Conservation (phyloP, 2,329 filamentous ascomycete genomes). For the Aureobasidium sp. region DNA sequence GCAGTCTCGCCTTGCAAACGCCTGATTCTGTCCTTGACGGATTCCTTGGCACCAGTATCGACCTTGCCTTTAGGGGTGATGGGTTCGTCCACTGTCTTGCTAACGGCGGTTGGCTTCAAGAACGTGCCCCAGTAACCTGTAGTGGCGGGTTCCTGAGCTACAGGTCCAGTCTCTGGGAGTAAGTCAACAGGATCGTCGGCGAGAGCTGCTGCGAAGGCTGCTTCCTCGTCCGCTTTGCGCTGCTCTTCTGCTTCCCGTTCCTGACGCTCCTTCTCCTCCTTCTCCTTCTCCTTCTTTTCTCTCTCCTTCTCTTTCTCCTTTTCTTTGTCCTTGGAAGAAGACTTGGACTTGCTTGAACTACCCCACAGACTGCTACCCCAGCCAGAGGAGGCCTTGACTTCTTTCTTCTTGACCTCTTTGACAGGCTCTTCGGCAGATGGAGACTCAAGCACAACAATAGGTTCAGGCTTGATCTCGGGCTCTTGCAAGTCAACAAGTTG, state of each 20-base stretch:
- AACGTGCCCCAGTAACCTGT: conserved; percentile 41
- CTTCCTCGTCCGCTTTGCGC: conserved; percentile 28
- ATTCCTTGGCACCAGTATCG: conserved; percentile 37
- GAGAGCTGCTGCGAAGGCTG: conserved; percentile 30
- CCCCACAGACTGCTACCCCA: conserved; percentile 27
- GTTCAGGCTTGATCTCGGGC: conserved; percentile 13
- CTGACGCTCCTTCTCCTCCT: conserved; percentile 33
- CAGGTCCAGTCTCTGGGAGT: conserved; percentile 26
- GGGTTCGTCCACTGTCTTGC: conserved; percentile 34
- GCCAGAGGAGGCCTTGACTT: conserved; percentile 33
- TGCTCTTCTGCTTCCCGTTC: conserved; percentile 29
- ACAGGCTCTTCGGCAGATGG: conserved; percentile 17
- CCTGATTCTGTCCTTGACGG: conserved; percentile 49
- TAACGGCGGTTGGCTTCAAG: conserved; percentile 40
- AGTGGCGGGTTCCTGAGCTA: conserved; percentile 26
- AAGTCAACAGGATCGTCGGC: conserved; percentile 30
- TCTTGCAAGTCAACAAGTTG: conserved; percentile 1
- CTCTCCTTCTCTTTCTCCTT: conserved; percentile 39
- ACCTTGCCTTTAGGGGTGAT: conserved; percentile 37
- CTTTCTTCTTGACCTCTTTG: conserved; percentile 30
- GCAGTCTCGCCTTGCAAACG: conserved; percentile 33
- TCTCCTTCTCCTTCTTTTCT: conserved; percentile 31
- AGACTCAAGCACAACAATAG: not conserved
- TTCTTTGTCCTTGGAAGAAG: conserved; percentile 29
- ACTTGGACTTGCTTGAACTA: conserved; percentile 30